phyloP scores from a whole-genome alignment of 2,329 filamentous ascomycete species.

The Cladosporium sp. region DNA sequence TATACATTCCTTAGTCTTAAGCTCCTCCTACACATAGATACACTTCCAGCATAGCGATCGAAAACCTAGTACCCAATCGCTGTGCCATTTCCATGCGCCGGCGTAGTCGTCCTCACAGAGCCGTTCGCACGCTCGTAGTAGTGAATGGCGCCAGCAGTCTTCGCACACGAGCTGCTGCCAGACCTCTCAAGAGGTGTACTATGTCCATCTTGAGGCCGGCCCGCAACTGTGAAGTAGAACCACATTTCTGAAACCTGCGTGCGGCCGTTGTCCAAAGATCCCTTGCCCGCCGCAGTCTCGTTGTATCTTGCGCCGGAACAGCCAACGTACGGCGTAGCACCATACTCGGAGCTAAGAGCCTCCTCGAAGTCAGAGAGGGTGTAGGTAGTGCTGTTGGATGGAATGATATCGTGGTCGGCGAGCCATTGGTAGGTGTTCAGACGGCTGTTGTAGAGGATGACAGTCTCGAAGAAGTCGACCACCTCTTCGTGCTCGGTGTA shows the following conservation, averaged over 20 bases:
- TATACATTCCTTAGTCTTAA: not conserved
- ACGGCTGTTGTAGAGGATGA: conserved; percentile 58
- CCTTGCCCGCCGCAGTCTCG: conserved; percentile 58
- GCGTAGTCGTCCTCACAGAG: conserved; percentile 5
- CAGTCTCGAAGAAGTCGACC: conserved; percentile 64
- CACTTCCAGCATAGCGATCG: not conserved
- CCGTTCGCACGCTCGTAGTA: conserved; percentile 51
- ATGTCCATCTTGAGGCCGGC: conserved; percentile 57
- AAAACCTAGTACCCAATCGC: not conserved
- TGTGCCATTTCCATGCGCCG: not conserved
- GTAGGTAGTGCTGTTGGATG: conserved; percentile 62
- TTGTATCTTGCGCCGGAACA: conserved; percentile 65
- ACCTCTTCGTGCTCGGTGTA: conserved; percentile 61
- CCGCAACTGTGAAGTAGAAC: conserved; percentile 65
- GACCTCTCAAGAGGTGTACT: conserved; percentile 53
- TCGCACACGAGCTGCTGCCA: conserved; percentile 59
- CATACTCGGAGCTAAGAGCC: conserved; percentile 54
- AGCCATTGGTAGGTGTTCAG: conserved; percentile 66
- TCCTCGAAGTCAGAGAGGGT: conserved; percentile 55
- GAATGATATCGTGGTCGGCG: conserved; percentile 54
- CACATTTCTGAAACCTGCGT: conserved; percentile 65
- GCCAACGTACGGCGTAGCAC: conserved; percentile 61
- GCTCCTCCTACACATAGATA: not conserved
- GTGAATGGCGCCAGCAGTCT: conserved; percentile 53
- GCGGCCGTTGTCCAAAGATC: conserved; percentile 56